Evolutionary conservation across 371 early-diverging fungal species (phyloP).

Genomic region (Mucor indicus): DNA sequence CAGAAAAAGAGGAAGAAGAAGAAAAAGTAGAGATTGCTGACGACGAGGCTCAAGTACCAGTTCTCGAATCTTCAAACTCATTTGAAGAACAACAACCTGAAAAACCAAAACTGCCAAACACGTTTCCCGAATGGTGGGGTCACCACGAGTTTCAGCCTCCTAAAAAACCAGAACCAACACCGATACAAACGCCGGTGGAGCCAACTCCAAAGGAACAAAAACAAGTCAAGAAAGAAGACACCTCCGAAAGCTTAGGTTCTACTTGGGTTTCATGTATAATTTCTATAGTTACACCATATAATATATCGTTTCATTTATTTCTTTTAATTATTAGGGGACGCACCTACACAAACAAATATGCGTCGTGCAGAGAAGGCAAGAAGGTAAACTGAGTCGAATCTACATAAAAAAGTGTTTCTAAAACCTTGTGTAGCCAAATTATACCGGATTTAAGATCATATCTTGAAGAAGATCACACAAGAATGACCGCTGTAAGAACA

Average conservation of each 20-base stretch:
- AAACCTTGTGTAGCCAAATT: slow-evolving; percentile 10
- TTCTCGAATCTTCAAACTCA: too few relatives aligned
- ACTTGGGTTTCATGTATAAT: slow-evolving; percentile 15
- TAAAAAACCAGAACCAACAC: background rate
- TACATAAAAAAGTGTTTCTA: background rate
- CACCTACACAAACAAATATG: background rate
- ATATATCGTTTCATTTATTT: too few relatives aligned
- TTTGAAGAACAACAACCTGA: slow-evolving; percentile 1
- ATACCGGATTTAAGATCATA: slow-evolving; percentile 20
- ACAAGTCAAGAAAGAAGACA: background rate
- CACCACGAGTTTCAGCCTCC: slow-evolving; percentile 16
- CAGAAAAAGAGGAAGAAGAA: background rate
- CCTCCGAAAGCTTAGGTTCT: background rate
- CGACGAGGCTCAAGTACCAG: too few relatives aligned
- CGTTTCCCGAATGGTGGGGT: slow-evolving; percentile 47
- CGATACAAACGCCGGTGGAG: background rate
- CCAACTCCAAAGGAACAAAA: background rate
- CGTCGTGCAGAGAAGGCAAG: slow-evolving; percentile 13
- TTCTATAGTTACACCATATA: too few relatives aligned
- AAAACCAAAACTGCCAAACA: slow-evolving; percentile 24
- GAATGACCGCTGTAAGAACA: background rate
- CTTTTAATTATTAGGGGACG: slow-evolving; percentile 5
- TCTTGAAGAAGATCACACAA: background rate
- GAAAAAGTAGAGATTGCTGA: slow-evolving; percentile 1
- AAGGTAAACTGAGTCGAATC: slow-evolving; percentile 1